Base-by-base conservation (phyloP, 2,329 filamentous ascomycete species). In the Escovopsis sp. region DNA sequence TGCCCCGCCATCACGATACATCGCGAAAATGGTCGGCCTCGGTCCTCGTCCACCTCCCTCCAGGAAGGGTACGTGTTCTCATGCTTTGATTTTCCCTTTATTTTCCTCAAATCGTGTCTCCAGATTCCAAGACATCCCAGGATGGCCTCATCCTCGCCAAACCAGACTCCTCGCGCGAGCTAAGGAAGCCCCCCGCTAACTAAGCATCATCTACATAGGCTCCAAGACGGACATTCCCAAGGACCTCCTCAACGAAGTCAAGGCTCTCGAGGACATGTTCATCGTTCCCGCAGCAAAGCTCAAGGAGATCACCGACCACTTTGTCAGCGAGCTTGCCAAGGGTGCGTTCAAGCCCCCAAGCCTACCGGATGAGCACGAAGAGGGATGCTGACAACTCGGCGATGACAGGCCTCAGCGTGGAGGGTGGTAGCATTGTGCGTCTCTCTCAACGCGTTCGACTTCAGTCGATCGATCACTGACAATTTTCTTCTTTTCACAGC, bases 171-270 rank as follows among this genome's bases (percentile, higher is more conserved):
- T 23, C 36, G 39, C 28, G 10, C 23, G 9, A 33, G 7, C 10
- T 15, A 38, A 4, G 37, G 15, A 15, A 41, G 39, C 37, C 48
- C 47, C 23, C 23, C 37, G 52, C 52, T 49, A 43, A 51, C 6
- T 6, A 23, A 23, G 23, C 23, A 23, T 32, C 38, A 37, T 28
- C 33, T 37, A 52, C 48, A 42, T 51, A 94, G 87, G 86, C 59
- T 94, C 88, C 49, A 85, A 91, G 77, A 79, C 81, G 62, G 86
- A 95, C 68, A 75, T 94, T 63, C 88, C 89, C 49, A 83, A 86
- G 67, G 80, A 86, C 63, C 75, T 95, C 50, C 68, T 85, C 42
- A 59, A 65, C 33, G 82, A 95, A 66, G 88, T 96, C 58, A 79
- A 84, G 61, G 72, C 75, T 48, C 73, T 96, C 23, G 91, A 96